Evolutionary conservation across 2,329 filamentous ascomycete genomes (phyloP).

Genomic region (Alternaria dauci): DNA sequence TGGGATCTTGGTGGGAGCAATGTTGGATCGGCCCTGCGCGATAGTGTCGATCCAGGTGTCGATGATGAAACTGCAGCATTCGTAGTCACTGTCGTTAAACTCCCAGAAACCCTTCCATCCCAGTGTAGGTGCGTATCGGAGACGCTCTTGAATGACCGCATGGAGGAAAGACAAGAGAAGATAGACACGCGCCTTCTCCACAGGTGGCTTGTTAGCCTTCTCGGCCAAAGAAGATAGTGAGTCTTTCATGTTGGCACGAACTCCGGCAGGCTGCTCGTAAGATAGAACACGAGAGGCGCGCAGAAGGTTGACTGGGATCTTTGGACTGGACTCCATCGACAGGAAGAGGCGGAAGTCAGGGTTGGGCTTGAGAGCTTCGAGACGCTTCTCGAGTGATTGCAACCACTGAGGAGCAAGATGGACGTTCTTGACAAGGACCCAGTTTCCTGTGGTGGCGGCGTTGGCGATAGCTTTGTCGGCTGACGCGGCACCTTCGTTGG

Average conservation of each 20-base stretch:
- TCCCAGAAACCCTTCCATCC: conserved; percentile 99
- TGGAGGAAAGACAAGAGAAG: conserved; percentile 93
- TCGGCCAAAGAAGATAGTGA: conserved; percentile 84
- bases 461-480: conserved; percentile 96
- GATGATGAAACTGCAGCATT: conserved; percentile 95
- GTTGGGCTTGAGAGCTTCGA: conserved; percentile 94
- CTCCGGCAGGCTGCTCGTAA: conserved; percentile 97
- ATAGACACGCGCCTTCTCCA: conserved; percentile 90
- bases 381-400: conserved; percentile 94
- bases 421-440: conserved; percentile 99
- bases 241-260: conserved; percentile 98
- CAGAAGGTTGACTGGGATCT: conserved; percentile 95
- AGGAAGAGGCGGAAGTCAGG: conserved; percentile 93
- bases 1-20: conserved; percentile 91
- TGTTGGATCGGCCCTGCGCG: conserved; percentile 86
- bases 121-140: conserved; percentile 90
- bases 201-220: conserved; percentile 79
- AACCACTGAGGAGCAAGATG: conserved; percentile 96
- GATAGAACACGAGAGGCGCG: conserved; percentile 93
- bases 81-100: conserved; percentile 99
- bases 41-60: conserved; percentile 91
- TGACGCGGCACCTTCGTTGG: conserved; percentile 88
- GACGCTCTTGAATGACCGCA: conserved; percentile 91
- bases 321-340: conserved; percentile 96
- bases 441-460: conserved; percentile 88